Evolutionary conservation across 2,329 filamentous ascomycete genomes (phyloP).

Genomic region (Seiridium cupressi): DNA sequence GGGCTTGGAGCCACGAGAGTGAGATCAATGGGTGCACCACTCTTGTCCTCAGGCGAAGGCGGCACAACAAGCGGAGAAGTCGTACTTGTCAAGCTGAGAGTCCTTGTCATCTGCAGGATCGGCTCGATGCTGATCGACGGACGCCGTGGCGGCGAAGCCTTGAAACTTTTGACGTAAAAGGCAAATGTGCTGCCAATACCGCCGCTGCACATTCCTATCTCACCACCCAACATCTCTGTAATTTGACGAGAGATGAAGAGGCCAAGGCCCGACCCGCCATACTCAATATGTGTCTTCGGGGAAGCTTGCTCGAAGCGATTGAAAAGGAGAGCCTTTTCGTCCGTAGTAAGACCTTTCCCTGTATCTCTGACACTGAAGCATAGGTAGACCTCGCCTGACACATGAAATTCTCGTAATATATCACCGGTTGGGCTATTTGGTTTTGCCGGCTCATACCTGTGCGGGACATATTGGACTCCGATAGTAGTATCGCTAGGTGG

Average conservation of each 20-base stretch:
- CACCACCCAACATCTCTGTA: slow-evolving; percentile 78
- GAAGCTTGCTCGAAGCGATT: slow-evolving; percentile 78
- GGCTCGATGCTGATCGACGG: slow-evolving; percentile 14
- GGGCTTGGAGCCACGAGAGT: slow-evolving; percentile 3
- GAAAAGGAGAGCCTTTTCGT: slow-evolving; percentile 74
- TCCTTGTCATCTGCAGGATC: slow-evolving; percentile 9
- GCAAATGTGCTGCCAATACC: slow-evolving; percentile 71
- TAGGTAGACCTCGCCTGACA: slow-evolving; percentile 50
- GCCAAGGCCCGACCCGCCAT: slow-evolving; percentile 76
- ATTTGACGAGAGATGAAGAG: slow-evolving; percentile 77
- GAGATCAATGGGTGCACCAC: slow-evolving; percentile 4
- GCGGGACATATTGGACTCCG: slow-evolving; percentile 61
- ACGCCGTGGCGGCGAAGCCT: slow-evolving; percentile 9
- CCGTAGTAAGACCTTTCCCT: slow-evolving; percentile 67
- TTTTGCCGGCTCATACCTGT: slow-evolving; percentile 38
- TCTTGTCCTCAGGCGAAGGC: not conserved
- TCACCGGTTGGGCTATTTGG: slow-evolving; percentile 8
- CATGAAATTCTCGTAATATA: not conserved
- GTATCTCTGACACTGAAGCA: slow-evolving; percentile 76
- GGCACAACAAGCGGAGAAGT: slow-evolving; percentile 7
- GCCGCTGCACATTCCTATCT: slow-evolving; percentile 72
- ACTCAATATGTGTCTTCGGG: slow-evolving; percentile 72
- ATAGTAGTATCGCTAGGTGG: slow-evolving; percentile 37
- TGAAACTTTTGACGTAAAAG: slow-evolving; percentile 65
- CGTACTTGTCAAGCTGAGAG: slow-evolving; percentile 8